phyloP scores from a whole-genome alignment of 73 alveolate genomes.

The Symbiodinium pilosum region DNA sequence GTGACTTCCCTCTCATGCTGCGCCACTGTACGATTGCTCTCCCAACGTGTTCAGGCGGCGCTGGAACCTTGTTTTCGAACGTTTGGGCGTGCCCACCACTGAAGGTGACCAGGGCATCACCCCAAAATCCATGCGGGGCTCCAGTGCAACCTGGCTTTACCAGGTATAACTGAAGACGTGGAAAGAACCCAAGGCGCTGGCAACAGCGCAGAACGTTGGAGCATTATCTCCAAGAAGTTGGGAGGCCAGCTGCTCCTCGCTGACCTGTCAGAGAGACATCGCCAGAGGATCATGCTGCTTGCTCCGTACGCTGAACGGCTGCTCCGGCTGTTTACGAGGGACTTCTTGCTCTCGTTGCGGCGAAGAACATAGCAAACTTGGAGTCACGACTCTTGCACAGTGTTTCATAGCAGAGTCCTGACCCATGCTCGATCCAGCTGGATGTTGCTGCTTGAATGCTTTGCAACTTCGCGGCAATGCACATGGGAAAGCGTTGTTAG shows the following conservation, averaged over 20 bases:
- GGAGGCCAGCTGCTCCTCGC: constrained; percentile 21
- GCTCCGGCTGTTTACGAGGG: too few relatives aligned
- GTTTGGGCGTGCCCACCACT: neutral
- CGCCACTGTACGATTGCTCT: neutral
- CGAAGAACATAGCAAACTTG: too few relatives aligned
- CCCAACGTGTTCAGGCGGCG: neutral
- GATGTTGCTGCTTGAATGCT: too few relatives aligned
- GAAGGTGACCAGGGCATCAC: neutral
- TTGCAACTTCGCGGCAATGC: too few relatives aligned
- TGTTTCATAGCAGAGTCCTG: too few relatives aligned
- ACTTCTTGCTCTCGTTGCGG: too few relatives aligned
- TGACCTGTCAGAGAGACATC: neutral
- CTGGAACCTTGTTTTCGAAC: neutral
- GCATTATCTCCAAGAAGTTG: constrained; percentile 35
- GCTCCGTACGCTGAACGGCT: too few relatives aligned
- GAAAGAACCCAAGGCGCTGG: neutral
- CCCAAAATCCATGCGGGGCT: constrained; percentile 11
- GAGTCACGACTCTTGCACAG: too few relatives aligned
- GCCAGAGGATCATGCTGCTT: too few relatives aligned
- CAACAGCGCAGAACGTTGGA: neutral
- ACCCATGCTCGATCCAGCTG: too few relatives aligned
- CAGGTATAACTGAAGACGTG: constrained; percentile 3
- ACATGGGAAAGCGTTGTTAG: too few relatives aligned
- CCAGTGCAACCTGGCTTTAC: constrained; percentile 27
- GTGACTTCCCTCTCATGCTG: neutral